These are phyloP conservation scores for Mycena belliarum DNA, from an alignment of 768 basidiomycete genomes.

Conservation along the genomic window DNA sequence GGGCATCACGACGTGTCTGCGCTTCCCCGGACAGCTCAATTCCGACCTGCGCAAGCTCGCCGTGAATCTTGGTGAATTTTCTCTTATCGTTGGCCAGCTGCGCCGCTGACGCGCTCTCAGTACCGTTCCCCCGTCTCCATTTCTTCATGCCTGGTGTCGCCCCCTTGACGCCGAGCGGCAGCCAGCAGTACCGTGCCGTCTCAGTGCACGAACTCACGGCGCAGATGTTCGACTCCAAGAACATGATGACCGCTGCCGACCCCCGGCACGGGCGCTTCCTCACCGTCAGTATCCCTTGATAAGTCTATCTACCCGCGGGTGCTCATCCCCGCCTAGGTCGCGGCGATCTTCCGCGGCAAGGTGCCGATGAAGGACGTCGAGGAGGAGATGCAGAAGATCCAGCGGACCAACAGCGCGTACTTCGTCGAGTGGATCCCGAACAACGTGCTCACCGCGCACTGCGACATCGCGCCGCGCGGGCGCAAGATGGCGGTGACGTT, in stretches of 20 bases:
- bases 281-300: constrained; percentile 64
- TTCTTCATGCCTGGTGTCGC: constrained; percentile 99
- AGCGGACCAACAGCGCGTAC: constrained; percentile 96
- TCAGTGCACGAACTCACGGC: constrained; percentile 96
- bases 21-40: constrained; percentile 99
- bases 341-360: constrained; percentile 97
- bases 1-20: constrained; percentile 96
- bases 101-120: constrained; percentile 39
- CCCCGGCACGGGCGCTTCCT: constrained; percentile 97
- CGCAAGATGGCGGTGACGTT: constrained; percentile 97
- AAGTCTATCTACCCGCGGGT: not conserved
- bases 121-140: constrained; percentile 98
- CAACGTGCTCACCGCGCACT: constrained; percentile 97
- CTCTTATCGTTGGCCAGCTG: not conserved
- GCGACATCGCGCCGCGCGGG: constrained; percentile 94
- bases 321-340: constrained; percentile 28
- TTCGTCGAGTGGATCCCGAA: constrained; percentile 99
- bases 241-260: constrained; percentile 99
- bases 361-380: constrained; percentile 99
- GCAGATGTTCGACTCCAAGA: constrained; percentile 99
- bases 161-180: constrained; percentile 90
- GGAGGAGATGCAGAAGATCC: constrained; percentile 97
- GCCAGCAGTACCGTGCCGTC: constrained; percentile 94
- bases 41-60: constrained; percentile 97
- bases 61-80: constrained; percentile 90